Percentiles rank a stretch among this genome's conserved stretches.
Evolutionary conservation across 1,284 basidiomycete species (phyloP).

Genomic region (Cryptococcus amylolentus): DNA sequence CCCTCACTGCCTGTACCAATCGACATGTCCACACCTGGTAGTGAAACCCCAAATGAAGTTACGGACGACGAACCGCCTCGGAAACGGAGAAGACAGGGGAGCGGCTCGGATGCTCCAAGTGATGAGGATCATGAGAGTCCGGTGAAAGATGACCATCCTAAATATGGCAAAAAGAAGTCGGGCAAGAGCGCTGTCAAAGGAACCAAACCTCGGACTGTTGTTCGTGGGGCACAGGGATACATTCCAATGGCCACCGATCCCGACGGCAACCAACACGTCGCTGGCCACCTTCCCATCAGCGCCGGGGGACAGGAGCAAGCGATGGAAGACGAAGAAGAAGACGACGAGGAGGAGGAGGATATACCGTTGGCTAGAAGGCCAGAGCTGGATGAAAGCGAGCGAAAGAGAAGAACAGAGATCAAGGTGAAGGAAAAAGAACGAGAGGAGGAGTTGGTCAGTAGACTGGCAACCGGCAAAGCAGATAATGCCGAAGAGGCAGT

Average conservation of each 20-base stretch:
- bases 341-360: constrained; percentile 36
- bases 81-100: constrained; percentile 11
- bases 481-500: constrained; percentile 36
- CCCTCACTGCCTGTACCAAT: constrained; percentile 24
- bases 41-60: constrained; percentile 7
- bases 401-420: constrained; percentile 37
- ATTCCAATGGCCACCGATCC: constrained; percentile 27
- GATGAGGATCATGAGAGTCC: constrained; percentile 3
- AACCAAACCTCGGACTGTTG: constrained; percentile 36
- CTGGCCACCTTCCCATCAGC: constrained; percentile 11
- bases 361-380: constrained; percentile 35
- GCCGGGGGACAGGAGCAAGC: background rate
- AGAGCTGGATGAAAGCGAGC: constrained; percentile 37
- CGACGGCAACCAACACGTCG: constrained; percentile 19
- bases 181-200: constrained; percentile 32
- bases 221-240: constrained; percentile 32
- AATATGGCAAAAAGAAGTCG: constrained; percentile 21
- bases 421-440: constrained; percentile 17
- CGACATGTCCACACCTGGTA: constrained; percentile 24
- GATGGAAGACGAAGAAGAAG: constrained; percentile 6
- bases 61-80: constrained; percentile 28
- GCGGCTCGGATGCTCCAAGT: constrained; percentile 3
- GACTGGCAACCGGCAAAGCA: constrained; percentile 75
- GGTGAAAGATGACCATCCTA: background rate
- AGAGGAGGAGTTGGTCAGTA: constrained; percentile 59